Conservation (phyloP, 2,329 filamentous ascomycete genomes). For the Eutypella sp. region DNA sequence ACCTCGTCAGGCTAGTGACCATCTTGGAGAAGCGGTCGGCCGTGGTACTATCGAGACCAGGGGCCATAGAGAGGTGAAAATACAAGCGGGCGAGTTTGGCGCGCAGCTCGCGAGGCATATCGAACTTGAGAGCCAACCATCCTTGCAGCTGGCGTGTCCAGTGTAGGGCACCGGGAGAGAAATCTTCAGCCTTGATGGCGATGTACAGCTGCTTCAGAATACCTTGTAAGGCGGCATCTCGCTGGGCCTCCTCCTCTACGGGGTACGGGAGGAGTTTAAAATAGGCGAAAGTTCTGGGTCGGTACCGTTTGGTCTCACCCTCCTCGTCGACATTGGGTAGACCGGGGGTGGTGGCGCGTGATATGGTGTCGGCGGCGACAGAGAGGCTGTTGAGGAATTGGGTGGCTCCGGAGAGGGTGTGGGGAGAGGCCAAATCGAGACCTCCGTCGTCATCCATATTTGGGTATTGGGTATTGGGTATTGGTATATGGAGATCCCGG, state of each 20-base stretch:
- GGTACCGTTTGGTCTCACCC: conserved; percentile 59
- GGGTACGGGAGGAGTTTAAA: conserved; percentile 84
- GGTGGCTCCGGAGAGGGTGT: conserved; percentile 30
- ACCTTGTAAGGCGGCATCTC: conserved; percentile 74
- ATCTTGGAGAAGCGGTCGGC: conserved; percentile 93
- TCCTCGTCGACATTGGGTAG: conserved; percentile 42
- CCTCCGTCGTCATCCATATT: conserved; percentile 32
- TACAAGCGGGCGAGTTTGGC: conserved; percentile 84
- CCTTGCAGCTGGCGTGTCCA: conserved; percentile 95
- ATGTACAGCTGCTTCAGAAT: conserved; percentile 95
- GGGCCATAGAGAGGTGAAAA: conserved; percentile 87
- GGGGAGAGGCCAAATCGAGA: conserved; percentile 31
- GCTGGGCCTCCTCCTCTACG: conserved; percentile 73
- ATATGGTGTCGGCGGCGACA: conserved; percentile 63
- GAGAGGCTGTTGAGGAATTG: conserved; percentile 36
- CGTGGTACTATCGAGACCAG: conserved; percentile 75
- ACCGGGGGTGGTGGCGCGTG: conserved; percentile 81
- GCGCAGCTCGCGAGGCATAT: conserved; percentile 80
- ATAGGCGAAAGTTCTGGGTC: conserved; percentile 90
- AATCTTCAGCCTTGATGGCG: conserved; percentile 86
- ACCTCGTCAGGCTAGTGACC: conserved; percentile 96
- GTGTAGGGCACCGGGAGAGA: conserved; percentile 86
- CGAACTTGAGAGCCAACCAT: conserved; percentile 96
- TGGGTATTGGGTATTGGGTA: no score
- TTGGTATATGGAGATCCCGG: conserved; percentile 1